Conservation (phyloP, 495 filamentous ascomycete species). For the Neurospora sp. region DNA sequence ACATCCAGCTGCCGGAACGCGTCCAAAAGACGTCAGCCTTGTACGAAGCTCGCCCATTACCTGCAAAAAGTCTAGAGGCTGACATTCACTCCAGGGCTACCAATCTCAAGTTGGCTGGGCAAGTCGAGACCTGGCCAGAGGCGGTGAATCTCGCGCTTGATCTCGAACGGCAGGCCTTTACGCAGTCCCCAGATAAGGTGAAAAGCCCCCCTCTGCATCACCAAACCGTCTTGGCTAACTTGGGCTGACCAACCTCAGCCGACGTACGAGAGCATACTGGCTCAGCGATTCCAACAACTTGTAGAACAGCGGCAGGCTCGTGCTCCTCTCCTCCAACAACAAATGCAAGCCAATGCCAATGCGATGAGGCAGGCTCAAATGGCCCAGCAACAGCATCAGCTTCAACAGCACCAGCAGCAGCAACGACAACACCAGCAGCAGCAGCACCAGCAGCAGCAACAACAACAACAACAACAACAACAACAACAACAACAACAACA, state of each 20-base stretch:
- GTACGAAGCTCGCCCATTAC: conserved; percentile 14
- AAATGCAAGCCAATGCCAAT: conserved; percentile 30
- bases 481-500: no score
- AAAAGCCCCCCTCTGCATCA: conserved; percentile 2
- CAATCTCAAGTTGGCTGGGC: neutral
- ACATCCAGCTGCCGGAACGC: conserved; percentile 18
- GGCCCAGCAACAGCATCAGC: conserved; percentile 19
- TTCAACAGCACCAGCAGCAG: conserved; percentile 17
- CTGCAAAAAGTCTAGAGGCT: neutral
- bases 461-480: conserved; percentile 16
- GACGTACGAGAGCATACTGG: conserved; percentile 28
- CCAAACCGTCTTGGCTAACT: conserved; percentile 7
- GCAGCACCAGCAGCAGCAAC: conserved; percentile 19
- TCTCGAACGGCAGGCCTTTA: conserved; percentile 34
- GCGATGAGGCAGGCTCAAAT: conserved; percentile 33
- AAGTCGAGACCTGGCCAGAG: conserved; percentile 14
- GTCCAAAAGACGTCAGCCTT: conserved; percentile 26
- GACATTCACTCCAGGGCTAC: neutral
- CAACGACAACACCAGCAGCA: conserved; percentile 15
- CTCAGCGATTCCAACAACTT: conserved; percentile 20
- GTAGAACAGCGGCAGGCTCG: conserved; percentile 33
- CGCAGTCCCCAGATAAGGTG: conserved; percentile 34
- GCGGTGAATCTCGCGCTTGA: conserved; percentile 23
- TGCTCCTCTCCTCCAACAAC: conserved; percentile 30
- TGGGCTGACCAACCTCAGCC: conserved; percentile 15